These are phyloP conservation scores for Camellia japonica DNA, from an alignment of 148 eudicot species.

Conservation along the genomic window DNA sequence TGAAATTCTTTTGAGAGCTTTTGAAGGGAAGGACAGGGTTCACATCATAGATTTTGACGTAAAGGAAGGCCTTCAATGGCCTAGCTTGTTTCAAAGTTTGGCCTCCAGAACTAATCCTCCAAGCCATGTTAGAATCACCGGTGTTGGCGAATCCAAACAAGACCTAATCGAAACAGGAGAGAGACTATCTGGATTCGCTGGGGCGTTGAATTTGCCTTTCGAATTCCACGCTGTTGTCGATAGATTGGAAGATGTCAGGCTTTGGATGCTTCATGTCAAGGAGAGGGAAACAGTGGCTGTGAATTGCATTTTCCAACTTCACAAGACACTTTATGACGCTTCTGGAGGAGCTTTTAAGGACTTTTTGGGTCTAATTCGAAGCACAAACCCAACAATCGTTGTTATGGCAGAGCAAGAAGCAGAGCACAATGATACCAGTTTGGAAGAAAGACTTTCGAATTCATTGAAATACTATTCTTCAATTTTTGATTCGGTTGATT, in stretches of 20 bases:
- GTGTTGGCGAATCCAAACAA: conserved; percentile 85
- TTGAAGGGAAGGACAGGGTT: conserved; percentile 79
- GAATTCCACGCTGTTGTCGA: conserved; percentile 96
- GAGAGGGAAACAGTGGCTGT: conserved; percentile 77
- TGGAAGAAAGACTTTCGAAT: conserved; percentile 60
- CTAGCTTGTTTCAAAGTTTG: conserved; percentile 78
- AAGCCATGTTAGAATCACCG: conserved; percentile 84
- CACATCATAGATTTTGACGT: conserved; percentile 91
- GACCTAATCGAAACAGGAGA: conserved; percentile 86
- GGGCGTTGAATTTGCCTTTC: conserved; percentile 60
- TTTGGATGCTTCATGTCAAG: conserved; percentile 99
- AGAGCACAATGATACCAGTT: conserved; percentile 46
- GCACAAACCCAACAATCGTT: conserved; percentile 61
- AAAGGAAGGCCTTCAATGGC: conserved; percentile 97
- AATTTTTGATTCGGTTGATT: conserved; percentile 61
- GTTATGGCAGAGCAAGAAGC: conserved; percentile 87
- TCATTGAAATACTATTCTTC: conserved; percentile 76
- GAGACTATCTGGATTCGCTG: conserved; percentile 67
- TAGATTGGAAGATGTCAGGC: conserved; percentile 80
- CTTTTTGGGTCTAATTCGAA: conserved; percentile 70
- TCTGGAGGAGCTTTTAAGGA: conserved; percentile 56
- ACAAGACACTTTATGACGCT: conserved; percentile 70
- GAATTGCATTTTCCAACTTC: conserved; percentile 73
- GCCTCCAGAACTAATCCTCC: conserved; percentile 70
- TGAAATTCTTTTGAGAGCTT: conserved; percentile 80